These are phyloP conservation scores for Pontederia paniculata DNA, from an alignment of 176 grass and related monocot species.

Conservation along the genomic window DNA sequence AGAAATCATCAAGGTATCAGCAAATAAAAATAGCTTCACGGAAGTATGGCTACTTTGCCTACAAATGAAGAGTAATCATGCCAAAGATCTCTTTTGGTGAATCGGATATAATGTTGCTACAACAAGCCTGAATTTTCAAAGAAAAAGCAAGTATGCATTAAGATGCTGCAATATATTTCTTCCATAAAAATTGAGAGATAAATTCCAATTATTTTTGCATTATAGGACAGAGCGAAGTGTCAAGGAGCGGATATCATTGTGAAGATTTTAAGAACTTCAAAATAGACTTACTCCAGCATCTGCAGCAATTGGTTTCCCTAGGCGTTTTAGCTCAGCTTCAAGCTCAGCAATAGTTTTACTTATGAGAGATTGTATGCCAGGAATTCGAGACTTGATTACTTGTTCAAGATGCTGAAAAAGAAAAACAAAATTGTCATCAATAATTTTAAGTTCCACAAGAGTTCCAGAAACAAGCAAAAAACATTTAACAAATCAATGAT, in stretches of 20 bases:
- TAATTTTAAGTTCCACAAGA: not conserved
- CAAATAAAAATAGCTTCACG: no score
- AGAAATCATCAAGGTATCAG: no score
- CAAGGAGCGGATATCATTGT: not conserved
- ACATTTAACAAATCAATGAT: not conserved
- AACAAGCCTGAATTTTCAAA: no score
- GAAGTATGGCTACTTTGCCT: no score
- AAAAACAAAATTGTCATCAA: not conserved
- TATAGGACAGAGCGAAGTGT: no score
- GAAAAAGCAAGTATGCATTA: no score
- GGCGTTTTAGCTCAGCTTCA: conserved; percentile 14
- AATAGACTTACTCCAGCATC: conserved; percentile 18
- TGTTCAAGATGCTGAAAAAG: conserved; percentile 19
- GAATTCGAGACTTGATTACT: conserved; percentile 18
- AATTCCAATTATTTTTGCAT: no score
- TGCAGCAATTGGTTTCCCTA: conserved; percentile 16
- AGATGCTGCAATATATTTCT: no score
- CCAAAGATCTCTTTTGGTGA: no score
- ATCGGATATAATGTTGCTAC: no score
- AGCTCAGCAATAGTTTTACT: conserved; percentile 14
- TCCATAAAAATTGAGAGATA: no score
- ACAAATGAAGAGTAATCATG: no score
- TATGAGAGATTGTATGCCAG: conserved; percentile 22
- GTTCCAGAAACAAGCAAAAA: not conserved
- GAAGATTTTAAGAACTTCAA: not conserved